Evolutionary conservation across 2,329 filamentous ascomycete genomes (phyloP).

Genomic region (Beauveria bassiana): DNA sequence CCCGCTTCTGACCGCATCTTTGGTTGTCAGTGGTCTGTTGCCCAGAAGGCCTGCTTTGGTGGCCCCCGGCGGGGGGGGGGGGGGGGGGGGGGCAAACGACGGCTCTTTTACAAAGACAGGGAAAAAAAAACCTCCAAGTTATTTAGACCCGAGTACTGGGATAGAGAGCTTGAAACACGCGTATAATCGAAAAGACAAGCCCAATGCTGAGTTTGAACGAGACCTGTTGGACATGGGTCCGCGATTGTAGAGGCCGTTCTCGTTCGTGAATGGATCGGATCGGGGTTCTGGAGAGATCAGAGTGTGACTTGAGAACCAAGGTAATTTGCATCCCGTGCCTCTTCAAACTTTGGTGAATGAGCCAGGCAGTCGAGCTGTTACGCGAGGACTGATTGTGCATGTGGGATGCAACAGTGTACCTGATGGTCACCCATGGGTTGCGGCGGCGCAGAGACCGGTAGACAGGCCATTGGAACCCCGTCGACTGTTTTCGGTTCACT

Average conservation of each 20-base stretch:
- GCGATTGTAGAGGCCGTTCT: not conserved
- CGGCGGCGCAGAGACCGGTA: not conserved
- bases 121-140: too few relatives aligned
- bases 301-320: constrained; percentile 1
- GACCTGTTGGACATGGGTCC: not conserved
- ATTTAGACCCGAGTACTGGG: not conserved
- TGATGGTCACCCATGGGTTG: not conserved
- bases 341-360: too few relatives aligned
- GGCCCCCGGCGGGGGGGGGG: not conserved
- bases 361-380: too few relatives aligned
- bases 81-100: too few relatives aligned
- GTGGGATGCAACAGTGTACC: not conserved
- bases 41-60: not conserved
- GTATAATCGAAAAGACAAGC: not conserved
- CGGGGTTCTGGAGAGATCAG: not conserved
- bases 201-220: not conserved
- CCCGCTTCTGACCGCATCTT: not conserved
- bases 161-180: not conserved
- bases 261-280: constrained; percentile 4
- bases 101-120: not conserved
- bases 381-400: not conserved
- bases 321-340: not conserved
- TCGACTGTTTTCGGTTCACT: not conserved
- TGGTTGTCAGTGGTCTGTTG: not conserved
- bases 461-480: not conserved